phyloP scores from a whole-genome alignment of 2,329 filamentous ascomycete genomes.

The Exophiala viscosa region DNA sequence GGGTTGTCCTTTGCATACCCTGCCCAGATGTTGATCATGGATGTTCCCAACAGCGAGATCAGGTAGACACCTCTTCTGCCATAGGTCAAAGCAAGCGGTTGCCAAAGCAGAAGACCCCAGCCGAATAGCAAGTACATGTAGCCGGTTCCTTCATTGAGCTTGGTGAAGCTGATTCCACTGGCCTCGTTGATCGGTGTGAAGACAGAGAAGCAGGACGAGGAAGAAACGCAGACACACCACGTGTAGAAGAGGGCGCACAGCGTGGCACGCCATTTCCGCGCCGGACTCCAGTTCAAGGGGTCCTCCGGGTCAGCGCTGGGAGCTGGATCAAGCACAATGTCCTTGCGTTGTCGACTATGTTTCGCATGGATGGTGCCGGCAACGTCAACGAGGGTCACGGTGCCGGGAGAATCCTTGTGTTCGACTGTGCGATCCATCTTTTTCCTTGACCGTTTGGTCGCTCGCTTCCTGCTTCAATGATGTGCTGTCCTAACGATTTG shows the following conservation, averaged over 20 bases:
- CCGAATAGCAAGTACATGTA: slow-evolving; percentile 41
- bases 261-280: slow-evolving; percentile 33
- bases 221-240: slow-evolving; percentile 31
- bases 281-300: slow-evolving; percentile 35
- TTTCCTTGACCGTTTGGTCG: too few relatives aligned
- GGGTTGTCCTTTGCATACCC: slow-evolving; percentile 43
- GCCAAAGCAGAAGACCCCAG: slow-evolving; percentile 47
- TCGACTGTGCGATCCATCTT: too few relatives aligned
- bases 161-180: slow-evolving; percentile 39
- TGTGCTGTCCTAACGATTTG: too few relatives aligned
- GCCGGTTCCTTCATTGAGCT: slow-evolving; percentile 47
- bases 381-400: slow-evolving; percentile 35
- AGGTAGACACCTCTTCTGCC: slow-evolving; percentile 31
- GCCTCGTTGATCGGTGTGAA: slow-evolving; percentile 38
- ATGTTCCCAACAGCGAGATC: slow-evolving; percentile 30
- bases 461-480: too few relatives aligned
- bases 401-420: slow-evolving; percentile 29
- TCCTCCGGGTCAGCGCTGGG: slow-evolving; percentile 39
- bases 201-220: slow-evolving; percentile 32
- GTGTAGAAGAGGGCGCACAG: slow-evolving; percentile 35
- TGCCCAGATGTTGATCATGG: slow-evolving; percentile 42
- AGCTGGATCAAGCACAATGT: slow-evolving; percentile 33
- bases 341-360: slow-evolving; percentile 20
- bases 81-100: slow-evolving; percentile 45
- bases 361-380: slow-evolving; percentile 21